Evolutionary conservation across 495 filamentous ascomycete genomes (phyloP).

Genomic region (Neurospora sp.): DNA sequence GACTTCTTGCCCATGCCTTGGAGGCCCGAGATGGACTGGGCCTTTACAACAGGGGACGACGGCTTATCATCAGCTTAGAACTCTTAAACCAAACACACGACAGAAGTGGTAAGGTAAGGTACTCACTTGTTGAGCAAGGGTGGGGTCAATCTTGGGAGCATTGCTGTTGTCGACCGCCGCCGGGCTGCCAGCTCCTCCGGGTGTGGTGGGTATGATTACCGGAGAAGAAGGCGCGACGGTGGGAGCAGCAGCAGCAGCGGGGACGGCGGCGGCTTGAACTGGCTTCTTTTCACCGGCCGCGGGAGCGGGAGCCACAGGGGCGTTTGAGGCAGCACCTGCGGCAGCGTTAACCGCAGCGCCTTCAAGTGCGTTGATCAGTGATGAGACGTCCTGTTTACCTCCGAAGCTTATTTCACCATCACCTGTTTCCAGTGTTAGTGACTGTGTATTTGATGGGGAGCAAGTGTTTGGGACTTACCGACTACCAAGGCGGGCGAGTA

Average conservation of each 20-base stretch:
- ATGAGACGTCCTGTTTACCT: constrained; percentile 41
- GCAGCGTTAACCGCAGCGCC: constrained; percentile 39
- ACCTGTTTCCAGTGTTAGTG: constrained; percentile 37
- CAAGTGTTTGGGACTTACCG: no score
- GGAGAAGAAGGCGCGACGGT: constrained; percentile 3
- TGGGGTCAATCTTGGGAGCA: constrained; percentile 17
- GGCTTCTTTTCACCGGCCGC: constrained; percentile 4
- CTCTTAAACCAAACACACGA: not conserved
- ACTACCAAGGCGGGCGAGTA: constrained; percentile 47
- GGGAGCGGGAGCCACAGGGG: constrained; percentile 1
- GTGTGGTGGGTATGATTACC: not conserved
- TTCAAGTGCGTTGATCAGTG: constrained; percentile 38
- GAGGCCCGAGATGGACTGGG: constrained; percentile 31
- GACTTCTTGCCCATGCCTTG: constrained; percentile 40
- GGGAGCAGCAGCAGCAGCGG: constrained; percentile 9
- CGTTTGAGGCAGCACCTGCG: constrained; percentile 16
- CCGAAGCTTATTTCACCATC: constrained; percentile 54
- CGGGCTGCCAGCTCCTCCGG: constrained; percentile 10
- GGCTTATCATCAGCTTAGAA: constrained; percentile 4
- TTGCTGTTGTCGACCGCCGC: constrained; percentile 11
- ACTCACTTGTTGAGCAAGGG: constrained; percentile 27
- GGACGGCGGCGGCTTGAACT: constrained; percentile 4
- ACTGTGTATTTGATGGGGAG: no score
- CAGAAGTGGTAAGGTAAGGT: not conserved
- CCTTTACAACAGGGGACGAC: constrained; percentile 4